Evolutionary conservation across 2,329 filamentous ascomycete species (phyloP), one percentile per base, ranked within the genome.

Genomic region (Claviceps maximensis): DNA sequence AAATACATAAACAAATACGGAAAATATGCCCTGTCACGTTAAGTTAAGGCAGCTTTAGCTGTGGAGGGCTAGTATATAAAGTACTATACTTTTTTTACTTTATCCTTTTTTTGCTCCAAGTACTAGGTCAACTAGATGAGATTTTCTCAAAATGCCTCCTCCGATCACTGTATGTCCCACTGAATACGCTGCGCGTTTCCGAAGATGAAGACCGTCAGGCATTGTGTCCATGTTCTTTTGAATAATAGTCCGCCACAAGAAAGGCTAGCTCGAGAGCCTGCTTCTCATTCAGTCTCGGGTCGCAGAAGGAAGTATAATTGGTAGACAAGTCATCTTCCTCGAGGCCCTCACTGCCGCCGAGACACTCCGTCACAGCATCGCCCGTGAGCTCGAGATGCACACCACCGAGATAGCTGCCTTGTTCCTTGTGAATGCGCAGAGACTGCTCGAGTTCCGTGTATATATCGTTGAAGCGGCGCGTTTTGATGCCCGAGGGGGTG

Each of bases 211-310:
- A 19, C 8, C 40, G 21, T 47, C 41, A 54, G 4, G 36, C 48
- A 9, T 51, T 12, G 12, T 54, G 56, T 53, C 61, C 62, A 23
- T 63, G 58, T 54, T 71, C 65, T 50, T 67, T 65, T 2, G 77
- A 71, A 58, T 75, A 93, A 63, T 90, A 87, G 5, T 89, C 89
- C 0, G 93, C 93, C 48, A 98, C 84, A 62, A 97, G 70, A 68
- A 98, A 98, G 0, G 93, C 90, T 66, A 97, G 70, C 73, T 98
- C 93, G 15, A 98, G 76, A 1, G 93, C 90, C 74, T 98, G 93
- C 73, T 97, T 96, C 77, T 97, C 93, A 65, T 98, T 98, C 59
- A 98, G 72, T 25, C 93, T 74, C 5, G 93, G 93, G 67, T 98
- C 93, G 67, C 93, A 98, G 74, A 91, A 97, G 40, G 86, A 95